Conservation (phyloP, 768 basidiomycete species). For the Paxillus ammoniavirescens region DNA sequence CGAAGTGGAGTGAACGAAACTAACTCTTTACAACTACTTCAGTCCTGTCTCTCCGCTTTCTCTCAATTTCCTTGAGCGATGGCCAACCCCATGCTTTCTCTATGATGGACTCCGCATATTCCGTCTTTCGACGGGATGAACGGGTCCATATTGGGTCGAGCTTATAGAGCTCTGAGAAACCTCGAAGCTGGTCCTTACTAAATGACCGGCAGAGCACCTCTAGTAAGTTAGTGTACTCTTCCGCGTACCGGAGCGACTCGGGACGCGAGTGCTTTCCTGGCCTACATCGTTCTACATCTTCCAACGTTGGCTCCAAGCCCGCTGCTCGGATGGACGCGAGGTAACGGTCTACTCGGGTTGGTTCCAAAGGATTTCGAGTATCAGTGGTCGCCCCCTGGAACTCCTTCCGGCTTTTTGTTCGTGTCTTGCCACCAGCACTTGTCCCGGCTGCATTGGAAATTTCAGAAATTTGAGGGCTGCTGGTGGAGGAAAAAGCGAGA, state of each 20-base stretch:
- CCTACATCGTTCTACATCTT: constrained; percentile 60
- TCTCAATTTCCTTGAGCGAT: constrained; percentile 51
- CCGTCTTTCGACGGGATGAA: constrained; percentile 36
- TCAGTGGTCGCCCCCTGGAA: constrained; percentile 1
- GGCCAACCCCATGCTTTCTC: constrained; percentile 72
- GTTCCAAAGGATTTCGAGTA: constrained; percentile 32
- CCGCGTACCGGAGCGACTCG: constrained; percentile 46
- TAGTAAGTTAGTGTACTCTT: constrained; percentile 51
- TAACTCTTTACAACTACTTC: constrained; percentile 47
- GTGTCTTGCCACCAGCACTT: neutral
- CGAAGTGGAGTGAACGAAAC: constrained; percentile 21
- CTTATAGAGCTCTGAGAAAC: constrained; percentile 50
- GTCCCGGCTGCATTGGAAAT: constrained; percentile 3
- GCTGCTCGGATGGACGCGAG: constrained; percentile 51
- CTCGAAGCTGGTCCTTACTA: constrained; percentile 56
- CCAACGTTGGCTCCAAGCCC: constrained; percentile 48
- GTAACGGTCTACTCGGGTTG: constrained; percentile 52
- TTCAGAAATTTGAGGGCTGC: constrained; percentile 4
- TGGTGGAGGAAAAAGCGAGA: constrained; percentile 10
- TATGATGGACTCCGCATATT: constrained; percentile 51
- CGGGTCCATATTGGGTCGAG: constrained; percentile 36
- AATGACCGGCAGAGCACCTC: constrained; percentile 60
- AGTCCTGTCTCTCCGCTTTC: constrained; percentile 47
- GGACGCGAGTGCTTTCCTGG: constrained; percentile 41
- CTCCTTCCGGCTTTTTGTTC: constrained; percentile 1